Conservation (phyloP, 345 rosid species). For the Eucalyptus microcorys region DNA sequence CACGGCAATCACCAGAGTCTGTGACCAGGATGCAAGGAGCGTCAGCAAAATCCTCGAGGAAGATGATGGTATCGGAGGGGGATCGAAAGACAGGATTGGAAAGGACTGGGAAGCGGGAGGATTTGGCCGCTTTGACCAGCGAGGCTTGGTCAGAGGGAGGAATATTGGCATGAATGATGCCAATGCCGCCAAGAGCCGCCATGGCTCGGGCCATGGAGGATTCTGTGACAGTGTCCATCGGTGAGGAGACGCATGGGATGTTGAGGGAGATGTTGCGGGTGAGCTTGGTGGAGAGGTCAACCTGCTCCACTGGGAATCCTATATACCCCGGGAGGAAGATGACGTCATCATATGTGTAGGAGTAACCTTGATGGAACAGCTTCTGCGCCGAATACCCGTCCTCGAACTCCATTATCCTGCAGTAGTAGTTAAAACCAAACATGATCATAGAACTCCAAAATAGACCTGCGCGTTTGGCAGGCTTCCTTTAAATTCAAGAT, state of each 20-base stretch:
- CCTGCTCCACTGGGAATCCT: conserved; percentile 78
- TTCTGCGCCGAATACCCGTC: conserved; percentile 60
- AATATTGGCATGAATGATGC: conserved; percentile 65
- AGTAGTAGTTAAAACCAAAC: background rate
- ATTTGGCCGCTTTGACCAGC: conserved; percentile 51
- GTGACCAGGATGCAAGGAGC: conserved; percentile 1
- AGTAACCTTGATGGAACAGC: conserved; percentile 70
- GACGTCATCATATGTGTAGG: conserved; percentile 87
- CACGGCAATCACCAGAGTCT: conserved; percentile 22
- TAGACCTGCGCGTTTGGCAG: background rate
- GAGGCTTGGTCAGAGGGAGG: conserved; percentile 48
- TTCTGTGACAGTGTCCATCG: conserved; percentile 96
- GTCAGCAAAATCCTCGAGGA: background rate
- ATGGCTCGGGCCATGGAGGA: conserved; percentile 85
- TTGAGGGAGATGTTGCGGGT: conserved; percentile 62
- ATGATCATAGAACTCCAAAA: background rate
- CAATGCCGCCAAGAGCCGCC: conserved; percentile 84
- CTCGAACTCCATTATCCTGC: conserved; percentile 8
- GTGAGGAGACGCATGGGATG: conserved; percentile 84
- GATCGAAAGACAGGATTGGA: conserved; percentile 31
- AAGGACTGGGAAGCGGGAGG: conserved; percentile 52
- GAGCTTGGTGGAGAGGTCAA: conserved; percentile 57
- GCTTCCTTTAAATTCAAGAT: background rate
- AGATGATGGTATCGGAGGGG: background rate
- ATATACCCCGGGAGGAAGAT: conserved; percentile 89